Conservation (phyloP, 768 basidiomycete species). For the Podaxis sp. region DNA sequence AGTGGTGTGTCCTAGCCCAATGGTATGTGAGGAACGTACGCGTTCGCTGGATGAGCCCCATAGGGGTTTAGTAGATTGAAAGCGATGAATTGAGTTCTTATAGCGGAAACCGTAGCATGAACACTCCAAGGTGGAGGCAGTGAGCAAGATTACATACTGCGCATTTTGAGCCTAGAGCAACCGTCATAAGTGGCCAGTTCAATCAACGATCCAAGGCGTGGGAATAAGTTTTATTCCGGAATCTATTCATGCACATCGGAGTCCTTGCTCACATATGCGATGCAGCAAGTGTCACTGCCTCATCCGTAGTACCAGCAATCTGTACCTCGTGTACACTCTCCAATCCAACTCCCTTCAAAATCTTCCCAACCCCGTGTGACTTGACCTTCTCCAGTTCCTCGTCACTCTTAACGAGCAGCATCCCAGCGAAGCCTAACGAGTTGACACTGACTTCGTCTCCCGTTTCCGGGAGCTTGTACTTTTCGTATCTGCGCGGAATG, state of each 20-base stretch:
- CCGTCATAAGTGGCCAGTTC: background rate
- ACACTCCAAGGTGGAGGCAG: background rate
- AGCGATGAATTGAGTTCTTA: background rate
- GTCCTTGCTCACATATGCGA: background rate
- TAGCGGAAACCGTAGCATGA: background rate
- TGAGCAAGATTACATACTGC: too few relatives aligned
- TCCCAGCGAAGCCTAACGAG: constrained; percentile 86
- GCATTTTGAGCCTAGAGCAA: background rate
- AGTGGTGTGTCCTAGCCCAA: background rate
- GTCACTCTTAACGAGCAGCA: constrained; percentile 84
- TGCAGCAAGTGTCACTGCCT: constrained; percentile 10
- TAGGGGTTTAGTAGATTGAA: background rate
- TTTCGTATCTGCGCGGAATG: constrained; percentile 73
- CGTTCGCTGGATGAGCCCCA: background rate
- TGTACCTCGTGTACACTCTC: constrained; percentile 68
- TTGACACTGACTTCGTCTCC: constrained; percentile 73
- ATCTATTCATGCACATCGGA: background rate
- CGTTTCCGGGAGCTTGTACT: constrained; percentile 48
- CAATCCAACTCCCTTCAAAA: constrained; percentile 63
- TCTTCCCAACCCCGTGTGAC: constrained; percentile 57
- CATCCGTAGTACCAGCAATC: constrained; percentile 41
- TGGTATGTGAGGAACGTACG: background rate
- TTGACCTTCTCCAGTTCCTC: constrained; percentile 70
- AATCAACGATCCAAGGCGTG: constrained; percentile 7
- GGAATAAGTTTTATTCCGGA: background rate